Conservation (phyloP, 1,284 basidiomycete species). For the Vanrija sp. region DNA sequence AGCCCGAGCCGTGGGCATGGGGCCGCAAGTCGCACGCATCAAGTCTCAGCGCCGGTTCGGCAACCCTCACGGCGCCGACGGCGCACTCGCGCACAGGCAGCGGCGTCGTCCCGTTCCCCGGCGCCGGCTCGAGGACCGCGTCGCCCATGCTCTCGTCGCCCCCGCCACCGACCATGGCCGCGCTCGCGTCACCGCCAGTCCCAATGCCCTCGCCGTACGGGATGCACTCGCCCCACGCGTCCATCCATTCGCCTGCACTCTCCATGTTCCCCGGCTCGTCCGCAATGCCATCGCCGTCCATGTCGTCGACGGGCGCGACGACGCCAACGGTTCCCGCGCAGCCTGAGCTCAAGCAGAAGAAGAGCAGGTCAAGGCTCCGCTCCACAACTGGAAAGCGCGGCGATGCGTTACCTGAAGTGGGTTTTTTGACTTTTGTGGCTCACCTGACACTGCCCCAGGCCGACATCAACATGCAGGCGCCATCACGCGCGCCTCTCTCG, state of each 20-base stretch:
- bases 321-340: too few relatives aligned
- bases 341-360: neutral
- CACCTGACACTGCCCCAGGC: neutral
- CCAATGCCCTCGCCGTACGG: neutral
- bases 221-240: neutral
- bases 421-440: neutral
- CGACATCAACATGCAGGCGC: neutral
- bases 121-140: neutral
- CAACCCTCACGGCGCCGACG: too few relatives aligned
- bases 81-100: too few relatives aligned
- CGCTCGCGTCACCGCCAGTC: neutral
- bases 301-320: too few relatives aligned
- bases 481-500: neutral
- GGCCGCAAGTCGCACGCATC: constrained; percentile 1
- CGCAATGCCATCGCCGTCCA: neutral
- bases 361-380: constrained; percentile 3
- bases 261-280: neutral
- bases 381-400: neutral
- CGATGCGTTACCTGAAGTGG: neutral
- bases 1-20: constrained; percentile 11
- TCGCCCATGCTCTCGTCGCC: neutral
- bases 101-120: neutral
- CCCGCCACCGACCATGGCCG: neutral
- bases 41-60: too few relatives aligned
- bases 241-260: neutral